Evolutionary conservation across 208 protist species (phyloP).

Genomic region (Trypanosomatidae sp.): DNA sequence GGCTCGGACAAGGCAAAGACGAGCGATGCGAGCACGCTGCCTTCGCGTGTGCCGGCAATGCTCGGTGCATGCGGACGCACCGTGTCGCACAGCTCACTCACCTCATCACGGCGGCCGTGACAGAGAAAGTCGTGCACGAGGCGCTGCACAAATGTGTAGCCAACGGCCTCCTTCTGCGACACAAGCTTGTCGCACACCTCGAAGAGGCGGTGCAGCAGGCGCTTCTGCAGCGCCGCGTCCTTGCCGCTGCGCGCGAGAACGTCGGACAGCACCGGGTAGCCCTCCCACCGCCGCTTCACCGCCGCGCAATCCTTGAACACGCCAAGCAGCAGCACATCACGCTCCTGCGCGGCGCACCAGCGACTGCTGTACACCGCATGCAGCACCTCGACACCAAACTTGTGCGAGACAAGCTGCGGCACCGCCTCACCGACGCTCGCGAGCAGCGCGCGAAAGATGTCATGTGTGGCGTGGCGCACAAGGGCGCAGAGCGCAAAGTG

Average conservation of each 20-base stretch:
- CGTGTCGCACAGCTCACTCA: conserved; percentile 79
- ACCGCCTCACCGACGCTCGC: conserved; percentile 33
- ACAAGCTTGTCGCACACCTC: conserved; percentile 81
- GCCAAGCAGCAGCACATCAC: conserved; percentile 54
- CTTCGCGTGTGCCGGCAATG: conserved; percentile 54
- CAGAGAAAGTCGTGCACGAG: conserved; percentile 54
- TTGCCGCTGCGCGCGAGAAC: conserved; percentile 32
- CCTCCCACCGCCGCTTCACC: conserved; percentile 78
- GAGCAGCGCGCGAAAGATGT: conserved; percentile 49
- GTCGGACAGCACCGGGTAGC: conserved; percentile 68
- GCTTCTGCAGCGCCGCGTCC: conserved; percentile 45
- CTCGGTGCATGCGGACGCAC: conserved; percentile 54
- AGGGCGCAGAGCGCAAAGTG: conserved; percentile 73
- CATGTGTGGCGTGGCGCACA: conserved; percentile 72
- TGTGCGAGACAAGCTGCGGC: conserved; percentile 66
- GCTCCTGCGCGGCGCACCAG: conserved; percentile 52
- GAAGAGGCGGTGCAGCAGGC: conserved; percentile 66
- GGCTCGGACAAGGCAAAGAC: conserved; percentile 70
- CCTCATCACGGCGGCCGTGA: conserved; percentile 61
- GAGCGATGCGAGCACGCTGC: conserved; percentile 61
- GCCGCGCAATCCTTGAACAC: conserved; percentile 79
- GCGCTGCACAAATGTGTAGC: conserved; percentile 77
- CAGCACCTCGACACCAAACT: conserved; percentile 74
- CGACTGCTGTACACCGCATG: conserved; percentile 73
- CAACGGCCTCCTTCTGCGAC: conserved; percentile 77